These are phyloP conservation scores for Chalciporus piperatus DNA, from an alignment of 768 basidiomycete species.

Conservation along the genomic window DNA sequence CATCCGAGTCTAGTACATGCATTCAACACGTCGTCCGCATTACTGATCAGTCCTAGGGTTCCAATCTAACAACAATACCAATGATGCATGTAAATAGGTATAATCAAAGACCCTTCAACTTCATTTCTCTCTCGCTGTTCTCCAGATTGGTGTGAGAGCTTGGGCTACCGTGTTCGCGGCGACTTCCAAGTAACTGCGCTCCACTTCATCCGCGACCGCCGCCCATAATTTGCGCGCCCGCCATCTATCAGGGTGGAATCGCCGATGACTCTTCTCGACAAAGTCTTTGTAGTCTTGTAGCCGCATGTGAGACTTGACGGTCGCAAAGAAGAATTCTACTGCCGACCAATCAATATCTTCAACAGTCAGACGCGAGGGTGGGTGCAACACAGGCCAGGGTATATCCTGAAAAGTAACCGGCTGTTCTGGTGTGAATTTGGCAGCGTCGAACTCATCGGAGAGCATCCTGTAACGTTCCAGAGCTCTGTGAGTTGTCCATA, in stretches of 20 bases:
- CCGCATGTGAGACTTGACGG: conserved; percentile 50
- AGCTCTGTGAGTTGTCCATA: conserved; percentile 65
- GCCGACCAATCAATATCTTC: conserved; percentile 70
- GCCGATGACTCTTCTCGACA: conserved; percentile 65
- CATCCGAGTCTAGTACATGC: too few species aligned
- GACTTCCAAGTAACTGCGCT: conserved; percentile 61
- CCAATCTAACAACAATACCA: not conserved
- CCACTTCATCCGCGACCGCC: conserved; percentile 54
- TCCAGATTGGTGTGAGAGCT: conserved; percentile 70
- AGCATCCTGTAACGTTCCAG: conserved; percentile 65
- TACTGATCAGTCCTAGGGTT: not conserved
- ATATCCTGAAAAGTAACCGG: conserved; percentile 60
- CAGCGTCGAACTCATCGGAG: conserved; percentile 59
- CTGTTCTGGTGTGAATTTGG: conserved; percentile 50
- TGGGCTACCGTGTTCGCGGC: conserved; percentile 73
- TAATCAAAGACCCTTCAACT: not conserved
- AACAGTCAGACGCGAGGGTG: conserved; percentile 49
- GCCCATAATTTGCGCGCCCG: conserved; percentile 60
- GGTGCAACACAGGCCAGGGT: conserved; percentile 72
- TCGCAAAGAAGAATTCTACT: conserved; percentile 68
- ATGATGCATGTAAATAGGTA: not conserved
- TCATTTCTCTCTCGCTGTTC: conserved; percentile 36
- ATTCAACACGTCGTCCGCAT: too few species aligned
- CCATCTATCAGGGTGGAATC: conserved; percentile 85
- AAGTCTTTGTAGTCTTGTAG: conserved; percentile 61